A percentile compares a stretch with the other conserved stretches of the same genome.
Evolutionary conservation across 2,329 filamentous ascomycete genomes (phyloP).

Genomic region (Penicillium sp.): DNA sequence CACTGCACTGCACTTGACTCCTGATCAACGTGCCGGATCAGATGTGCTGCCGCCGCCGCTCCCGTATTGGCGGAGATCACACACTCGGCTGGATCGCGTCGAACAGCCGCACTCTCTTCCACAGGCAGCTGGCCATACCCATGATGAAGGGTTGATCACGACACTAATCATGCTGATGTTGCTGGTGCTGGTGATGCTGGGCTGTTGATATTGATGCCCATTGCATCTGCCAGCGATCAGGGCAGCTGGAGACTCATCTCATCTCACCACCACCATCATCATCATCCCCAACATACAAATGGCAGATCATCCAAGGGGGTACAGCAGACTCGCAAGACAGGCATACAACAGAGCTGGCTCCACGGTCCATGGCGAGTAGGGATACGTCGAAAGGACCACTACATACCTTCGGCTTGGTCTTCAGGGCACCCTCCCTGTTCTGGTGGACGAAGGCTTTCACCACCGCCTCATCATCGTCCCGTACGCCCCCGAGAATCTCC

Average conservation of each 20-base stretch:
- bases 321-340: not conserved
- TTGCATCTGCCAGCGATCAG: too few relatives aligned
- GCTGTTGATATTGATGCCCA: too few relatives aligned
- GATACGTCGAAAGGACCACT: conserved; percentile 30
- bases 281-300: not conserved
- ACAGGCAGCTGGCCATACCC: not conserved
- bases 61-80: conserved; percentile 4
- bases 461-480: conserved; percentile 61
- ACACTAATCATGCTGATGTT: too few relatives aligned
- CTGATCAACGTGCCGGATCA: not conserved
- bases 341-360: not conserved
- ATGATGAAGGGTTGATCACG: too few relatives aligned
- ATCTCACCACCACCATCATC: not conserved
- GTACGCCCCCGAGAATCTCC: conserved; percentile 65
- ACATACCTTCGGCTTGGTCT: conserved; percentile 79
- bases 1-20: not conserved
- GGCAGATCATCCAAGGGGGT: not conserved
- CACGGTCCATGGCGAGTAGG: not conserved
- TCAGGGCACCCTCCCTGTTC: conserved; percentile 77
- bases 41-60: not conserved
- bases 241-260: too few relatives aligned
- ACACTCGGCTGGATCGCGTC: not conserved
- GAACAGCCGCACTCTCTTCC: not conserved
- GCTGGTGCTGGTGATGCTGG: too few relatives aligned
- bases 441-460: conserved; percentile 70